Evolutionary conservation across 805 yeast species (phyloP), one percentile per base, ranked within the genome.

Genomic region (Yarrowia sp.): DNA sequence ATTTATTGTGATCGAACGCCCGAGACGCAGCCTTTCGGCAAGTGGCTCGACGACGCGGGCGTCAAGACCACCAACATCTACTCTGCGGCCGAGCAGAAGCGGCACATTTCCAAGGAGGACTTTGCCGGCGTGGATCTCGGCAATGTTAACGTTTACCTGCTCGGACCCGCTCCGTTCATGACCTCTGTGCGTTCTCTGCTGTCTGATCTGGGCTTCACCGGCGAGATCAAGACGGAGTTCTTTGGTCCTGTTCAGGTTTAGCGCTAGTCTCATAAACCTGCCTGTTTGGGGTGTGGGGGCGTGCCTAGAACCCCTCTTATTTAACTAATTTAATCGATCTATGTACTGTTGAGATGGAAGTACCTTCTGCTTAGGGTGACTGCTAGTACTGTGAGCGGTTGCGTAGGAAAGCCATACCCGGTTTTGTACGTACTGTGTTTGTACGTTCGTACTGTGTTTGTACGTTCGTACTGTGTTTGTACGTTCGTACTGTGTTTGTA

Each of bases 1-100:
- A 67, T 64, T 8, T 67, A 55, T 47, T 55, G 61, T n/a, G 61
- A 55, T 31, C 27, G 47, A 27, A 14, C 61, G 10, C 46, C 46
- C 21, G 61, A 38, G 46, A 39, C 61, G 38, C 61, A 55, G 61
- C 38, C 61, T 16, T 55, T 55, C n/a, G 25, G 27, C 29, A 39
- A 55, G 47, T 55, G 61, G 61, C 61, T 55, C 13, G 21, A 36
- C 6, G 25, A 16, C 6, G 36, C 61, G 4, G 38, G 38, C 8
- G 61, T 55, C 47, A 55, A 38, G 38, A 55, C 61, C 47, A 55
- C 46, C 27, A 55, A 39, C 61, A 29, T 55, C 12, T 55, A 55
- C 38, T 55, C 61, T 4, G 61, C 38, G 47, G 8, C 25, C 8
- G 60, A 14, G 27, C 27, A 53, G 12, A 55, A 55, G 49, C 47